Conservation (phyloP, 2,329 filamentous ascomycete species). For the Acrodontium crateriforme region DNA sequence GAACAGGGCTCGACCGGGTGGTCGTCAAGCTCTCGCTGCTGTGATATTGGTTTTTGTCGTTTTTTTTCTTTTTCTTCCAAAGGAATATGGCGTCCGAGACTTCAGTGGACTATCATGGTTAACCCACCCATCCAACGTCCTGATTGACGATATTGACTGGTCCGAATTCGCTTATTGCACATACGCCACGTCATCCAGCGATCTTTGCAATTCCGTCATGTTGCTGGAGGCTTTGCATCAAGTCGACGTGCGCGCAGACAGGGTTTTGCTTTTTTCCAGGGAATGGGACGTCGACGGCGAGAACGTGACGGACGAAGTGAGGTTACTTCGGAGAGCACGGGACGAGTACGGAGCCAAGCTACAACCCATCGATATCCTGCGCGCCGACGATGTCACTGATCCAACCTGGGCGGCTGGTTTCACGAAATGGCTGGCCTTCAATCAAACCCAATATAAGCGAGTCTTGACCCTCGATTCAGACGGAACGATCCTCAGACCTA, state of each 20-base stretch:
- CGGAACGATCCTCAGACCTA: slow-evolving; percentile 44
- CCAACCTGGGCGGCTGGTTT: slow-evolving; percentile 46
- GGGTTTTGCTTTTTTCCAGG: slow-evolving; percentile 32
- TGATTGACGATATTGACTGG: slow-evolving; percentile 14
- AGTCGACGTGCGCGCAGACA: slow-evolving; percentile 31
- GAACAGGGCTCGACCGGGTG: too few species aligned
- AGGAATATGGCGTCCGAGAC: too few species aligned
- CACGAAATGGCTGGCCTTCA: slow-evolving; percentile 57
- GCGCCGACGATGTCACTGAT: slow-evolving; percentile 4
- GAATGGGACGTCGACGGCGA: slow-evolving; percentile 23
- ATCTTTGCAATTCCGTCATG: slow-evolving; percentile 32
- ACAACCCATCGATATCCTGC: slow-evolving; percentile 29
- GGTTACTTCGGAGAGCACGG: slow-evolving; percentile 25
- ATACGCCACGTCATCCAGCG: slow-evolving; percentile 29
- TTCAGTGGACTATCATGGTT: too few species aligned
- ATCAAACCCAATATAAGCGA: slow-evolving; percentile 48
- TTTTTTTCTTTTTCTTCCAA: too few species aligned
- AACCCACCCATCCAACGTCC: too few species aligned
- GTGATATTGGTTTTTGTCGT: too few species aligned
- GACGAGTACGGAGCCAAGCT: slow-evolving; percentile 37
- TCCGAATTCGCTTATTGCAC: slow-evolving; percentile 28
- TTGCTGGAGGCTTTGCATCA: slow-evolving; percentile 30
- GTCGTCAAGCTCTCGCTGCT: too few species aligned
- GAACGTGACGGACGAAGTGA: slow-evolving; percentile 15
- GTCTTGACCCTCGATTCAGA: slow-evolving; percentile 51